Evolutionary conservation across 768 basidiomycete genomes (phyloP).

Genomic region (Suillus placidus): DNA sequence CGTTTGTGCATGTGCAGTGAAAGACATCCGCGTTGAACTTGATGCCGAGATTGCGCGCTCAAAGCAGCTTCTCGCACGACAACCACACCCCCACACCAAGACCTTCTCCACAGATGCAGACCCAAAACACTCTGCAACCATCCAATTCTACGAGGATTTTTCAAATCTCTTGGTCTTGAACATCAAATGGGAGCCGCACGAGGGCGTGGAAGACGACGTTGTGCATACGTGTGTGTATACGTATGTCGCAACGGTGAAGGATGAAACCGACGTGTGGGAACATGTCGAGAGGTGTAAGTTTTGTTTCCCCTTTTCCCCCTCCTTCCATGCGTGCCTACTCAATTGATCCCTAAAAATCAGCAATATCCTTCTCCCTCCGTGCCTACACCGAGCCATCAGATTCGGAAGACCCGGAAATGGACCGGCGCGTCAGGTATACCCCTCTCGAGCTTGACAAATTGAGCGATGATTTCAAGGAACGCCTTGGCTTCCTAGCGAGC

Average conservation of each 20-base stretch:
- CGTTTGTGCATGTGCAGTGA: constrained; percentile 40
- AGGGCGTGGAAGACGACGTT: constrained; percentile 55
- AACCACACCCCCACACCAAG: constrained; percentile 38
- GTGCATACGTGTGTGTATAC: constrained; percentile 71
- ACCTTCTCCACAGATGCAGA: constrained; percentile 45
- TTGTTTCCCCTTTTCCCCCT: neutral
- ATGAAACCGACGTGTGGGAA: constrained; percentile 35
- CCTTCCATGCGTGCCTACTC: constrained; percentile 12
- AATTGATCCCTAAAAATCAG: constrained; percentile 35
- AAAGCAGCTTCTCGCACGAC: constrained; percentile 45
- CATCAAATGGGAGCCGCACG: constrained; percentile 51
- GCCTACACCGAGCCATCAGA: constrained; percentile 45
- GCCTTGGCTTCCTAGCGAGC: constrained; percentile 60
- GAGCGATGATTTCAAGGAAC: constrained; percentile 52
- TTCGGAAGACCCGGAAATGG: constrained; percentile 35
- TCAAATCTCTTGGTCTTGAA: constrained; percentile 76
- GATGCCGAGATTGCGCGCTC: constrained; percentile 64
- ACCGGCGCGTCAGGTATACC: constrained; percentile 50
- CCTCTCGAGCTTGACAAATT: constrained; percentile 71
- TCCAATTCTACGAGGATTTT: constrained; percentile 84
- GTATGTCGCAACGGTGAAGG: constrained; percentile 38
- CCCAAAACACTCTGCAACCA: constrained; percentile 59
- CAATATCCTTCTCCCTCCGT: constrained; percentile 61
- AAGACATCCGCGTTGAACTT: constrained; percentile 55
- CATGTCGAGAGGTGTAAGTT: constrained; percentile 35